phyloP scores from a whole-genome alignment of 805 yeast genomes.

The Schizosaccharomyces cryophilus region DNA sequence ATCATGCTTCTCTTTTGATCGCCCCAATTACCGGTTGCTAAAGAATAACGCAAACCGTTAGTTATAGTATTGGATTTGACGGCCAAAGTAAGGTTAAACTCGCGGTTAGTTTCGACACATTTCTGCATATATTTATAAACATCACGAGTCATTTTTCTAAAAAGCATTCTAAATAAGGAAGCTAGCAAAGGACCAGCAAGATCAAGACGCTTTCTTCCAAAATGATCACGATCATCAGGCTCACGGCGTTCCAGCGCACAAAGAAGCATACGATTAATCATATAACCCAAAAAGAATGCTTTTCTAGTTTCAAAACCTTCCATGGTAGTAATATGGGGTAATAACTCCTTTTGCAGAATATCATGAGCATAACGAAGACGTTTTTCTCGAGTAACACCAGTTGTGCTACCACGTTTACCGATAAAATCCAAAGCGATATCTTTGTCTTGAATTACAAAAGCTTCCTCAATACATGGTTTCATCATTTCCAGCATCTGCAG shows the following conservation, averaged over 20 bases:
- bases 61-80: constrained; percentile 93
- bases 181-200: constrained; percentile 96
- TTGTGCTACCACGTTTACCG: constrained; percentile 93
- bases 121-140: constrained; percentile 96
- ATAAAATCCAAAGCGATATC: constrained; percentile 94
- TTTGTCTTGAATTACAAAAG: constrained; percentile 90
- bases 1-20: constrained; percentile 98
- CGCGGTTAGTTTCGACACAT: constrained; percentile 94
- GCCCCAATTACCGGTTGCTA: constrained; percentile 99
- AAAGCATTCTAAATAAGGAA: constrained; percentile 76
- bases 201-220: constrained; percentile 94
- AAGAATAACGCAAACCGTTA: constrained; percentile 85
- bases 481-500: constrained; percentile 99
- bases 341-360: constrained; percentile 79
- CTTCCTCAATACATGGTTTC: constrained; percentile 97
- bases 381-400: constrained; percentile 88
- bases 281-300: constrained; percentile 91
- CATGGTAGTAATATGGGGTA: constrained; percentile 92
- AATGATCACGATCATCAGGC: constrained; percentile 97
- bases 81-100: constrained; percentile 85
- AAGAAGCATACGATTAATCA: constrained; percentile 80
- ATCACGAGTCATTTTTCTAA: constrained; percentile 86
- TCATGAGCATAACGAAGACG: constrained; percentile 97
- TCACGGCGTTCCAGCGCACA: constrained; percentile 95
- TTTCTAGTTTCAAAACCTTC: constrained; percentile 93